phyloP scores from a whole-genome alignment of 169 alveolate species.

The Babesia ovata region DNA sequence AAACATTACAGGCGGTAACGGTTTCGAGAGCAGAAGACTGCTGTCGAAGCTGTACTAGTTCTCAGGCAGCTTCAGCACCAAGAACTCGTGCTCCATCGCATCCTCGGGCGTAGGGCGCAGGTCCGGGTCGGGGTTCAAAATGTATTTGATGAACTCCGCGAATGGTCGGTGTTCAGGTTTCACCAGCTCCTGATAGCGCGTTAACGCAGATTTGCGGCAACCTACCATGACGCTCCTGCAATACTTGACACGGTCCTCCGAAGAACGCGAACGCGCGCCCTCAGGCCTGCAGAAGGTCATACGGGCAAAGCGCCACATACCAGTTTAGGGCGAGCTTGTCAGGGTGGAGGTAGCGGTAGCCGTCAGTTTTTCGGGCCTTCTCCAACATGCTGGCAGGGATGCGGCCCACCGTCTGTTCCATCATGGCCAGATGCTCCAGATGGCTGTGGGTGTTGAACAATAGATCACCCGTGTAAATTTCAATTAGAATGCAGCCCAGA shows the following conservation, averaged over 20 bases:
- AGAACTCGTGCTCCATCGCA: slow-evolving; percentile 84
- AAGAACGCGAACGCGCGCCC: slow-evolving; percentile 74
- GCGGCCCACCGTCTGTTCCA: slow-evolving; percentile 78
- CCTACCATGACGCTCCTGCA: slow-evolving; percentile 61
- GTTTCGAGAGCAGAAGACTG: slow-evolving; percentile 76
- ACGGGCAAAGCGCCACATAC: slow-evolving; percentile 23
- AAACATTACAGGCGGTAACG: slow-evolving; percentile 77
- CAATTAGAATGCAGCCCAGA: slow-evolving; percentile 93
- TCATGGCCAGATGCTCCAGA: slow-evolving; percentile 93
- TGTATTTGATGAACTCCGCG: slow-evolving; percentile 82
- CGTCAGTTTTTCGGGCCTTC: slow-evolving; percentile 71
- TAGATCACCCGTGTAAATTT: slow-evolving; percentile 91
- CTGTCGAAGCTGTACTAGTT: slow-evolving; percentile 69
- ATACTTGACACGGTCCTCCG: slow-evolving; percentile 72
- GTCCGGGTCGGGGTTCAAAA: slow-evolving; percentile 82
- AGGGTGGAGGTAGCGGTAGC: slow-evolving; percentile 66
- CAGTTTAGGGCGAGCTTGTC: slow-evolving; percentile 70
- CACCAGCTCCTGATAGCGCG: slow-evolving; percentile 71
- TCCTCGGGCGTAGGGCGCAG: slow-evolving; percentile 86
- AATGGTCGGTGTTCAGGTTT: slow-evolving; percentile 79
- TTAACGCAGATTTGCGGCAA: not conserved
- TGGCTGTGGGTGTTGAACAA: slow-evolving; percentile 93
- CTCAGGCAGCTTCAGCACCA: slow-evolving; percentile 68
- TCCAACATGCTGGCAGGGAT: slow-evolving; percentile 71
- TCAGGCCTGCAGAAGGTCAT: slow-evolving; percentile 69